Conservation (phyloP, 495 filamentous ascomycete genomes). For the Cercophora newfieldiana region DNA sequence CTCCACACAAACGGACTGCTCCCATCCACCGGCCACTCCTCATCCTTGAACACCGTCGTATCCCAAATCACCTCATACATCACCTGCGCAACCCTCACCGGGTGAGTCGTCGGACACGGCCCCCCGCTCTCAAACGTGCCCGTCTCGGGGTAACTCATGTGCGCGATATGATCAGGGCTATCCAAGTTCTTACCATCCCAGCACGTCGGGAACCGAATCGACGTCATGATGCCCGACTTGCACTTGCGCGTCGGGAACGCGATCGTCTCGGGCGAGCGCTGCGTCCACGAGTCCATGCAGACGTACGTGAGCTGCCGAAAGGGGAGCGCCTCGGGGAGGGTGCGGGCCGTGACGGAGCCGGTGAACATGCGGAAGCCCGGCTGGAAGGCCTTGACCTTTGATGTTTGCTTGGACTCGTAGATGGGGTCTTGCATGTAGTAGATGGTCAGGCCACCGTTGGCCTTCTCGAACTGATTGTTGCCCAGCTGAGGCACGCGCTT, state of each 20-base stretch:
- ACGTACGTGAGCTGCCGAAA: constrained; percentile 33
- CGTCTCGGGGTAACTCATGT: constrained; percentile 38
- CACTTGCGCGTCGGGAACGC: constrained; percentile 33
- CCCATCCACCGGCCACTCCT: constrained; percentile 43
- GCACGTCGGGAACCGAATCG: constrained; percentile 37
- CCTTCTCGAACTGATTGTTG: constrained; percentile 33
- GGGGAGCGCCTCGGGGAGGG: constrained; percentile 27
- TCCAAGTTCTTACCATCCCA: constrained; percentile 33
- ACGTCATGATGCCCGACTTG: constrained; percentile 39
- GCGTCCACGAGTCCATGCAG: constrained; percentile 32
- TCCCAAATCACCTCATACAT: constrained; percentile 47
- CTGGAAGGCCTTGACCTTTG: constrained; percentile 32
- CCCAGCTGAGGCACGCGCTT: constrained; percentile 38
- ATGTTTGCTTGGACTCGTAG: constrained; percentile 2
- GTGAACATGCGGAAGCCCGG: constrained; percentile 31
- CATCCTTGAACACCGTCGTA: constrained; percentile 40
- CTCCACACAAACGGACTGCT: constrained; percentile 49
- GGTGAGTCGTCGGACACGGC: constrained; percentile 36
- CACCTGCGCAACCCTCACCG: constrained; percentile 36
- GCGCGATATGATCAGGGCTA: constrained; percentile 38
- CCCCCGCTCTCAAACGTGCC: constrained; percentile 21
- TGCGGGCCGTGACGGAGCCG: constrained; percentile 30
- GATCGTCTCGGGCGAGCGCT: constrained; percentile 30
- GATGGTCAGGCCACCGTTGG: constrained; percentile 39
- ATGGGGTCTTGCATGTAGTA: constrained; percentile 42